Evolutionary conservation across 2,329 filamentous ascomycete species (phyloP), one percentile per base, ranked within the genome.

Genomic region (Xylariaceae sp.): DNA sequence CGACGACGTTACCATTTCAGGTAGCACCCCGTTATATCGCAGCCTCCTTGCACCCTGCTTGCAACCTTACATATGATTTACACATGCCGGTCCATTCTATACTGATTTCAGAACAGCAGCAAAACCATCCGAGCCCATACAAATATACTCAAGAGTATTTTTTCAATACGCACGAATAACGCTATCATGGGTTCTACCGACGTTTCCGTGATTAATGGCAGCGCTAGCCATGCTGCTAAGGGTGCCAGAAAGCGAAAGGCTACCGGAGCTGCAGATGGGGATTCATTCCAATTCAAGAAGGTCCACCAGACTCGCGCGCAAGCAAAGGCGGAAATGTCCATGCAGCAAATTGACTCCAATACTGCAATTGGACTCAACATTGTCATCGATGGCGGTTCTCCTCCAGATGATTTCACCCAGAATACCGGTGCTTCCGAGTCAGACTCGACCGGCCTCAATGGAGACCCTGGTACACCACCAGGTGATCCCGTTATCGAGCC

Each of bases 171-270:
- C 3, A 18, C n/a, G 9, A 37, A 18, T 1, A 9, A 18, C 19
- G 5, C 9, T 34, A 42, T 7, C 5, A 57, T 57, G 55, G 21
- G 51, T 6, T 32, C 44, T n/a, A 39, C 21, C 6, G 36, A 30
- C 16, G 9, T 5, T 5, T 6, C 5, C 18, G 8, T 16, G 1
- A 30, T 21, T n/a, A 4, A 5, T 9, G 13, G 34, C 30, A 6
- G n/a, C 29, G 7, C 15, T 3, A 19, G 5, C 10, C 21, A 22
- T 3, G 12, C 9, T n/a, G 16, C n/a, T 13, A 5, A 30, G 6
- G 5, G 13, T 19, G 18, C 18, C 18, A 40, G n/a, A 15, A 57
- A 57, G 36, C 21, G 55, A 30, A 57, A 51, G 19, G 40, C 51
- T 19, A 12, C 39, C 2, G 30, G n/a, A 10, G 9, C 2, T 36